phyloP scores from a whole-genome alignment of 1,139 yeast genomes.

The Entelexis paramagnoliae region DNA sequence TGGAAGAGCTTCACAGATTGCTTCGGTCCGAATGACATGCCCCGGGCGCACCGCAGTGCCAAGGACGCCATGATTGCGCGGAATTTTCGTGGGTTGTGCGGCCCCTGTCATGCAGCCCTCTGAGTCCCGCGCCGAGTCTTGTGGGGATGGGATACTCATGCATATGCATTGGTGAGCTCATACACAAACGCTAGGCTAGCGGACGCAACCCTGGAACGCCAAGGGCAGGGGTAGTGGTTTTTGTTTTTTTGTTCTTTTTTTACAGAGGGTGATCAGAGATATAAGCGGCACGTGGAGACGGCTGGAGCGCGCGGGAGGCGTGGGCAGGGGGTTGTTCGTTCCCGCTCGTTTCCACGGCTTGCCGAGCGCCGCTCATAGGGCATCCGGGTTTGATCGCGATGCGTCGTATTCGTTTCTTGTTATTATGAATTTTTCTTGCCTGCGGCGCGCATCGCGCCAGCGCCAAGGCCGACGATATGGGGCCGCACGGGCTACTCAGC shows the following conservation, averaged over 20 bases:
- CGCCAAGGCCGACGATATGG: not conserved
- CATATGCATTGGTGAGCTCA: not conserved
- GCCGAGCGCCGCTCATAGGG: not conserved
- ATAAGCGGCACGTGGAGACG: not conserved
- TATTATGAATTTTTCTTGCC: not conserved
- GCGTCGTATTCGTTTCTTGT: no score
- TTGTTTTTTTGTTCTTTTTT: not conserved
- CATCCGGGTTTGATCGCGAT: no score
- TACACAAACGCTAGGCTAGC: not conserved
- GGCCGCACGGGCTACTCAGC: not conserved
- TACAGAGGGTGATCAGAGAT: not conserved
- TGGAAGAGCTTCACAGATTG: not conserved
- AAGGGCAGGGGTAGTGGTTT: not conserved
- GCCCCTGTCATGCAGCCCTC: not conserved
- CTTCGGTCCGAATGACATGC: no score
- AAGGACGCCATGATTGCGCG: not conserved
- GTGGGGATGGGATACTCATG: not conserved
- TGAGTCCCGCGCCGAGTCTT: not conserved
- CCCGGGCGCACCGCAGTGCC: no score
- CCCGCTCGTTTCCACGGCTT: no score
- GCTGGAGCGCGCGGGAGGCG: not conserved
- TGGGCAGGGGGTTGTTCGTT: not conserved
- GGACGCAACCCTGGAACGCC: not conserved
- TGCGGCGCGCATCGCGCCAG: not conserved
- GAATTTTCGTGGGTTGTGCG: not conserved